These are phyloP conservation scores for Heracleum sosnowskyi DNA, from an alignment of 129 eudicot genomes.

Conservation along the genomic window DNA sequence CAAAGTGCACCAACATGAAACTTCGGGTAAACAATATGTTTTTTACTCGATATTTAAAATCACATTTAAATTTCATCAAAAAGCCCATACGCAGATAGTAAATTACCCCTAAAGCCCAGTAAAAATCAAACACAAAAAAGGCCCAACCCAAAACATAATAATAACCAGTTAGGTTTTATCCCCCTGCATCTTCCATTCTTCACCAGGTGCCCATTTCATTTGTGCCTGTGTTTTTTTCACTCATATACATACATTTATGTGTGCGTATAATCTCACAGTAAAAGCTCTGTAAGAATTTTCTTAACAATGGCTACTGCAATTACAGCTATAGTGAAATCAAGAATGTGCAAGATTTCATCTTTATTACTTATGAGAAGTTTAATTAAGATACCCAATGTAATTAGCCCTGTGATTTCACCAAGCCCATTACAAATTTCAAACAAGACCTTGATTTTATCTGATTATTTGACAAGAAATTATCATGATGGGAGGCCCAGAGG, in stretches of 20 bases:
- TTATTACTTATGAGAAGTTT: conserved; percentile 11
- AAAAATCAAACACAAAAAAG: too few relatives aligned
- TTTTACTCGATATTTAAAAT: too few relatives aligned
- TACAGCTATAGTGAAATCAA: conserved; percentile 26
- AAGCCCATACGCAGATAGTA: background rate
- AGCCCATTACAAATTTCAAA: background rate
- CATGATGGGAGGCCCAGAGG: conserved; percentile 97
- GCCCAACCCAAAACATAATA: background rate
- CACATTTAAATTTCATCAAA: too few relatives aligned
- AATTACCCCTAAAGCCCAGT: background rate
- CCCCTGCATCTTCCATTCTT: too few relatives aligned
- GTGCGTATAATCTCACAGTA: background rate
- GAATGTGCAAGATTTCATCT: conserved; percentile 14
- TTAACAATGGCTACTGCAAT: conserved; percentile 9
- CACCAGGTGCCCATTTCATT: background rate
- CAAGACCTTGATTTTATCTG: conserved; percentile 4
- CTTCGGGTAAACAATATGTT: too few relatives aligned
- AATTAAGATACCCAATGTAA: conserved; percentile 22
- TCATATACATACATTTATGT: background rate
- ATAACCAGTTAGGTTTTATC: background rate
- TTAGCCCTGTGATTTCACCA: conserved; percentile 6
- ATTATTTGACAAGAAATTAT: conserved; percentile 19
- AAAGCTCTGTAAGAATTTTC: background rate
- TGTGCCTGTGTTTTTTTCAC: background rate
- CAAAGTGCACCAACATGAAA: too few relatives aligned